Conservation (phyloP, 106 monocot species). For the Triglochin maritima region DNA sequence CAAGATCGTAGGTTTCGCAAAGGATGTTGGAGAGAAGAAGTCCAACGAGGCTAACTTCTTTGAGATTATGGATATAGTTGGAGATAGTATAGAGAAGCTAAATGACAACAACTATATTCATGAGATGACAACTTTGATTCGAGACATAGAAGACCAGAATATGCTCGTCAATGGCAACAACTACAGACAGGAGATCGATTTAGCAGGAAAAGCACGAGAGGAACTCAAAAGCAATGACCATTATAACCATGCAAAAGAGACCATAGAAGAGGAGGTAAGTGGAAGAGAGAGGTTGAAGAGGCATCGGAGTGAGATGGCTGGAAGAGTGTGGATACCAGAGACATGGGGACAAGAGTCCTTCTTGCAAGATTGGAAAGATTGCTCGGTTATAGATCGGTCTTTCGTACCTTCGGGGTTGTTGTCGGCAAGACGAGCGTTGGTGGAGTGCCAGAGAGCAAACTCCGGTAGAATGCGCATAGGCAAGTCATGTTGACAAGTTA, state of each 20-base stretch:
- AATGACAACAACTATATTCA: too few relatives aligned
- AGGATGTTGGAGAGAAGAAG: too few relatives aligned
- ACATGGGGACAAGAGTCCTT: conserved; percentile 39
- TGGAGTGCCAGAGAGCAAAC: conserved; percentile 20
- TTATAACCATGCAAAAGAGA: too few relatives aligned
- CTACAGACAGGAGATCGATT: neutral
- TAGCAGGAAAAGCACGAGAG: neutral
- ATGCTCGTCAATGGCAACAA: too few relatives aligned
- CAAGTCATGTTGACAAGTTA: conserved; percentile 18
- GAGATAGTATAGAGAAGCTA: too few relatives aligned
- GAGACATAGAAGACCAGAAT: too few relatives aligned
- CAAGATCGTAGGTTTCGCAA: too few relatives aligned
- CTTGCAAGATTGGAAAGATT: conserved; percentile 32
- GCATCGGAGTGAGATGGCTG: conserved; percentile 32
- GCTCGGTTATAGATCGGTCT: conserved; percentile 21
- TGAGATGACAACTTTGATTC: too few relatives aligned
- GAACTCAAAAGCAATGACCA: neutral
- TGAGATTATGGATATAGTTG: too few relatives aligned
- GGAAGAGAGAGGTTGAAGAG: conserved; percentile 38
- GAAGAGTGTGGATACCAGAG: conserved; percentile 35
- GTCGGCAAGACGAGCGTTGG: conserved; percentile 21
- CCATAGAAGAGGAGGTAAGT: conserved; percentile 1
- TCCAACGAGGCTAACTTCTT: too few relatives aligned
- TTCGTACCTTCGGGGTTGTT: conserved; percentile 22
- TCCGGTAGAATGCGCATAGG: conserved; percentile 8